These are phyloP conservation scores for Trichomonas vaginalis DNA, from an alignment of 208 protist species.

Conservation along the genomic window DNA sequence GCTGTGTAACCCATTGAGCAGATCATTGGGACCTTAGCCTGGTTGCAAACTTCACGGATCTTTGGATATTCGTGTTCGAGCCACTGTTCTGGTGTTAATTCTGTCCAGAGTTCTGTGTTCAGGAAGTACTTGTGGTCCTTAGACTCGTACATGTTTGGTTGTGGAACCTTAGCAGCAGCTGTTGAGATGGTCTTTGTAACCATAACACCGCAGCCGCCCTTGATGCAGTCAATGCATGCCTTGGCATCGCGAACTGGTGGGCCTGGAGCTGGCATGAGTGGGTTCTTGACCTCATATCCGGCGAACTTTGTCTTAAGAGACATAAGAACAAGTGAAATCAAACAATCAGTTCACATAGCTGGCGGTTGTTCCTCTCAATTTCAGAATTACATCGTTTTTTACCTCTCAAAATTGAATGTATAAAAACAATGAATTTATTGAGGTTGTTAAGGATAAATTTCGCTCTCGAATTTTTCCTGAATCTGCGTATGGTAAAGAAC, in stretches of 20 bases:
- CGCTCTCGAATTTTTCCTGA: no score
- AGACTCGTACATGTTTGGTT: neutral
- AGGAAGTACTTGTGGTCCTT: neutral
- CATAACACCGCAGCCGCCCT: neutral
- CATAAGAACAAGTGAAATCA: neutral
- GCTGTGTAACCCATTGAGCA: neutral
- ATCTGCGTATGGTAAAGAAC: no score
- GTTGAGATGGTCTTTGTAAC: neutral
- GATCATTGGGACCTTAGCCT: neutral
- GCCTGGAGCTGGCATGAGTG: neutral
- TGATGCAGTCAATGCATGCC: slow-evolving; percentile 13
- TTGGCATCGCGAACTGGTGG: neutral
- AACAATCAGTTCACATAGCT: no score
- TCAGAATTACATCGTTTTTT: no score
- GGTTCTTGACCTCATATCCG: neutral
- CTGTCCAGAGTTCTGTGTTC: neutral
- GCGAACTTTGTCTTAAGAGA: neutral
- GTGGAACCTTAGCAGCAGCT: neutral
- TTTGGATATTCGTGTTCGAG: neutral
- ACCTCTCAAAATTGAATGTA: no score
- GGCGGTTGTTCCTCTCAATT: no score
- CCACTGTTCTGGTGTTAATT: neutral
- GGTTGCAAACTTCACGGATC: neutral
- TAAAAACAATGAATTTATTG: no score
- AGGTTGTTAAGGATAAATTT: no score